A percentile compares a stretch with the other conserved stretches of the same genome.
phyloP scores from a whole-genome alignment of 2,329 filamentous ascomycete species.

The Neophaeococcomyces mojaviensis region DNA sequence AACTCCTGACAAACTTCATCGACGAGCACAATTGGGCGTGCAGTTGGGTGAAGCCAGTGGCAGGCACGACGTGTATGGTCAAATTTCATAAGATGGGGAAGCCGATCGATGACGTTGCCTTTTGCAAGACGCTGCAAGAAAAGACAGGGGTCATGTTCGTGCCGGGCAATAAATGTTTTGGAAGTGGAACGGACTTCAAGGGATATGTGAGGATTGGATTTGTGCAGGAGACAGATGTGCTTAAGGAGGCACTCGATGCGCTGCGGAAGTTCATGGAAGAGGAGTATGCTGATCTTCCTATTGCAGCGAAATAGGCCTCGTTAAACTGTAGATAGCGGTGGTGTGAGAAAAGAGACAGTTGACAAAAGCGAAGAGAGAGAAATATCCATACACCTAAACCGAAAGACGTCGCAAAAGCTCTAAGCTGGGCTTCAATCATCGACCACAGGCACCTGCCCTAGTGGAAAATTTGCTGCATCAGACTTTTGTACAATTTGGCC shows the following conservation, averaged over 20 bases:
- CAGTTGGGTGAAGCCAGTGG: slow-evolving; percentile 65
- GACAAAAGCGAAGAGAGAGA: too few relatives aligned
- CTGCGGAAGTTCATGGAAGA: slow-evolving; percentile 14
- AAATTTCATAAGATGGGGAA: slow-evolving; percentile 53
- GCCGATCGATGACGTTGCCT: slow-evolving; percentile 61
- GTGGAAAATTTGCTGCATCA: too few relatives aligned
- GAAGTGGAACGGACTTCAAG: slow-evolving; percentile 27
- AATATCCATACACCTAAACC: too few relatives aligned
- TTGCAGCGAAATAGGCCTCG: slow-evolving; percentile 21
- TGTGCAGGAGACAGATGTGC: slow-evolving; percentile 10
- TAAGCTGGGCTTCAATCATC: too few relatives aligned
- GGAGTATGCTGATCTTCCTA: slow-evolving; percentile 31
- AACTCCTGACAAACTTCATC: slow-evolving; percentile 56
- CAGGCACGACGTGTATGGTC: slow-evolving; percentile 73
- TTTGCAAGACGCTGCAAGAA: slow-evolving; percentile 62
- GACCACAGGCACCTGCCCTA: too few relatives aligned
- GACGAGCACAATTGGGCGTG: slow-evolving; percentile 52
- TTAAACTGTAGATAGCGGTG: too few relatives aligned
- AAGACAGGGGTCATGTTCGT: slow-evolving; percentile 67
- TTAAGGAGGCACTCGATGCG: slow-evolving; percentile 11
- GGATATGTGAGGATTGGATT: slow-evolving; percentile 19
- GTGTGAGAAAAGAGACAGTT: too few relatives aligned
- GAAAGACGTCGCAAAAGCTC: too few relatives aligned
- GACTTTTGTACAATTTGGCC: too few relatives aligned
- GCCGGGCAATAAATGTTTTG: slow-evolving; percentile 69